These are phyloP conservation scores for Globomyces sp. DNA, from an alignment of 371 early-diverging fungal genomes.

Conservation along the genomic window DNA sequence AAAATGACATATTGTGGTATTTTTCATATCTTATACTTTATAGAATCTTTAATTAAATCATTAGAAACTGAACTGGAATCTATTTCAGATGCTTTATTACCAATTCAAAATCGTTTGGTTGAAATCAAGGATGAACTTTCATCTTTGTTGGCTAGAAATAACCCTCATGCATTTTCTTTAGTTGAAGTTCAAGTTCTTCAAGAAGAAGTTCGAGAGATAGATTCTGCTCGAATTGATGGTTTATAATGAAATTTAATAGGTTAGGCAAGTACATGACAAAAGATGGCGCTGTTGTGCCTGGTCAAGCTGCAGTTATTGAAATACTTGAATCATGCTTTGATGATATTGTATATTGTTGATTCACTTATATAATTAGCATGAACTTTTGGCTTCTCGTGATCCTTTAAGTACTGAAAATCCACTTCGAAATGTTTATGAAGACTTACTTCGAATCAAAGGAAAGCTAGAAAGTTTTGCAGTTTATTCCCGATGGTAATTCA, in stretches of 20 bases:
- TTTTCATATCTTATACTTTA: background rate
- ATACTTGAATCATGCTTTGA: conserved; percentile 77
- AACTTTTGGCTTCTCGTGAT: conserved; percentile 74
- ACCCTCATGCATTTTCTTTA: conserved; percentile 36
- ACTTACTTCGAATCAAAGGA: conserved; percentile 69
- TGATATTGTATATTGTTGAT: background rate
- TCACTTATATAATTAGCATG: conserved; percentile 44
- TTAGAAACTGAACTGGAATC: conserved; percentile 24
- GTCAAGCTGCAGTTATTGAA: conserved; percentile 66
- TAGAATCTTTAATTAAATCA: background rate
- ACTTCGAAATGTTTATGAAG: conserved; percentile 68
- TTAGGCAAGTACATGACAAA: conserved; percentile 26
- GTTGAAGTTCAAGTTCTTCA: conserved; percentile 40
- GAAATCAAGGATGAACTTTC: conserved; percentile 35
- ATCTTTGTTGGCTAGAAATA: conserved; percentile 23
- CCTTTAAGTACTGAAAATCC: conserved; percentile 60
- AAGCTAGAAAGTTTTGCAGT: conserved; percentile 70
- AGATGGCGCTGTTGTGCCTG: conserved; percentile 34
- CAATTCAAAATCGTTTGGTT: conserved; percentile 33
- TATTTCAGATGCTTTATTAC: conserved; percentile 34
- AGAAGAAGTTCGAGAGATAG: conserved; percentile 42
- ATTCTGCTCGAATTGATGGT: conserved; percentile 36
- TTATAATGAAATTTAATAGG: too few species aligned
- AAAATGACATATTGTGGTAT: background rate
- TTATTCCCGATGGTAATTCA: conserved; percentile 84